Base-by-base conservation (phyloP, 2,329 filamentous ascomycete species). In the Aspergillus clavatus region DNA sequence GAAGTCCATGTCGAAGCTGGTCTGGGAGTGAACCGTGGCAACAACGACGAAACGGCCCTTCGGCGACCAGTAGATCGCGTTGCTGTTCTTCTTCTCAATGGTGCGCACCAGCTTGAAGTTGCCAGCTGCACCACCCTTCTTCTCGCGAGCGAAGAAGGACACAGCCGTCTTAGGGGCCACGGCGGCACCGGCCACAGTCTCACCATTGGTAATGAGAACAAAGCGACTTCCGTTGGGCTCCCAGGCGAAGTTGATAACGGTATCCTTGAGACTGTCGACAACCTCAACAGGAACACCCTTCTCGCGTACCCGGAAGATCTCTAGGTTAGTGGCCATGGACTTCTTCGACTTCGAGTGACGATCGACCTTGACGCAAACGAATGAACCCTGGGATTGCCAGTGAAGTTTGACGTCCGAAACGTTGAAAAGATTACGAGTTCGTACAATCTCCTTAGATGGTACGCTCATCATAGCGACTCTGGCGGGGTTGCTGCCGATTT, bases 271-370 rank as follows among this genome's bases (percentile, higher is more conserved):
- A 43, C 86, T 89, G 71, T 98, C 93, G 41, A 98, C 89, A 45
- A 97, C 93, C 71, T 98, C 93, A 43, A 98, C 91, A 1, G 93
- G 93, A 2, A 98, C 93, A 57, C 93, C 91, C 81, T 98, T 98
- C 72, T 98, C 93, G 67, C 82, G 84, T 58, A 98, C 82, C 50
- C 93, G 88, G 85, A 98, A 98, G 65, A 98, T 97, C 70, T 98
- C 93, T 27, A 98, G 81, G 57, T 95, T 97, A 24, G 93, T 98
- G 50, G 90, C 91, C 61, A 95, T 82, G 2, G 89, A 95, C 74
- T 97, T 98, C 79, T 97, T 97, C 46, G 90, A 96, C 74, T 98
- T 98, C 69, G 89, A 95, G 78, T 98, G 93, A 55, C 93, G 82
- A 70, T 98, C 93, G 46, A 98, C 93, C 80, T 98, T 98, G 69